These are phyloP conservation scores for Fraxinus platypoda DNA, from an alignment of 305 asterid species.

Conservation along the genomic window DNA sequence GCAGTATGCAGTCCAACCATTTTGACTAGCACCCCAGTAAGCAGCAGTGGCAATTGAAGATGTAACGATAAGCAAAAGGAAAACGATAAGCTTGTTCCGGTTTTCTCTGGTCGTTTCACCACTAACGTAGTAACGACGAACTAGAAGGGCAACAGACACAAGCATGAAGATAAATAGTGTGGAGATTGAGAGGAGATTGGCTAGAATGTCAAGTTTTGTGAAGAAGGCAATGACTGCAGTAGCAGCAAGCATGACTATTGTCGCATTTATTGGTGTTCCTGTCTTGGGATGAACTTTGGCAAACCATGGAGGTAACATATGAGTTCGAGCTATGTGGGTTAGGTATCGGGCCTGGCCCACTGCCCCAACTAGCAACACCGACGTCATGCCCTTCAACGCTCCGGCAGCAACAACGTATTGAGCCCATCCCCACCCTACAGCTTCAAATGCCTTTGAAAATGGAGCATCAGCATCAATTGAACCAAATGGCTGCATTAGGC, in stretches of 20 bases:
- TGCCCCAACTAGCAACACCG: slow-evolving; percentile 60
- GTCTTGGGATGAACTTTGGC: slow-evolving; percentile 57
- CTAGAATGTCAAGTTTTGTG: slow-evolving; percentile 46
- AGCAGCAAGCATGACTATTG: slow-evolving; percentile 50
- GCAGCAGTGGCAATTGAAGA: slow-evolving; percentile 54
- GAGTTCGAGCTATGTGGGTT: slow-evolving; percentile 78
- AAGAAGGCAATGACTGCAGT: slow-evolving; percentile 63
- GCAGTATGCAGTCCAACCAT: slow-evolving; percentile 58
- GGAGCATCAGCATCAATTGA: slow-evolving; percentile 61
- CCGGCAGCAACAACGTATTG: slow-evolving; percentile 75
- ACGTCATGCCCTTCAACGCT: slow-evolving; percentile 75
- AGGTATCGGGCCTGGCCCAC: slow-evolving; percentile 82
- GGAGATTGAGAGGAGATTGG: slow-evolving; percentile 59
- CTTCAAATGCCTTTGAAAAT: slow-evolving; percentile 59
- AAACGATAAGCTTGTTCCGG: slow-evolving; percentile 40
- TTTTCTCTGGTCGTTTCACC: slow-evolving; percentile 45
- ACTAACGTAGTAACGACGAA: slow-evolving; percentile 54
- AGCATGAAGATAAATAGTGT: slow-evolving; percentile 72
- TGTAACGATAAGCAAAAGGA: slow-evolving; percentile 35
- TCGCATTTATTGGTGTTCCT: slow-evolving; percentile 71
- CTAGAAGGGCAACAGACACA: slow-evolving; percentile 63
- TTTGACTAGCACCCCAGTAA: slow-evolving; percentile 49
- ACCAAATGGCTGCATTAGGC: slow-evolving; percentile 68
- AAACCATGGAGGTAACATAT: slow-evolving; percentile 84
- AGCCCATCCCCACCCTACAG: slow-evolving; percentile 75